phyloP scores from a whole-genome alignment of 805 yeast genomes.

The Lipomyces sp. region DNA sequence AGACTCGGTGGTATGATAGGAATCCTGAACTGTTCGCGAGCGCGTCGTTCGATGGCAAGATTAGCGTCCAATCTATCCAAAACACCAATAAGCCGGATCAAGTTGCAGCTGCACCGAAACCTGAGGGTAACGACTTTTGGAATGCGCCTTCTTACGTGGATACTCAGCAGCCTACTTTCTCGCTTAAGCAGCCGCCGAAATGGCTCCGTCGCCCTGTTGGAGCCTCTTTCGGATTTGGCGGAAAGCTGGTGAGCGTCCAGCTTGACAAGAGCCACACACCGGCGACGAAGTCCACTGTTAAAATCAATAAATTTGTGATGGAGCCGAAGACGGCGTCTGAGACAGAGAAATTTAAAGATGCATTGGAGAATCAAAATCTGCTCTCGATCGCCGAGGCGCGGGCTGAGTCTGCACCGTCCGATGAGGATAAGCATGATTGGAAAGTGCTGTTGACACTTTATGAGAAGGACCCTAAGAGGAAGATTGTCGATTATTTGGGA shows the following conservation, averaged over 20 bases:
- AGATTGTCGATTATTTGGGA: slow-evolving; percentile 37
- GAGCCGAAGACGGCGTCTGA: slow-evolving; percentile 43
- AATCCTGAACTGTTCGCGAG: slow-evolving; percentile 90
- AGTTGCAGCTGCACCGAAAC: slow-evolving; percentile 41
- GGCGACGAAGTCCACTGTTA: slow-evolving; percentile 41
- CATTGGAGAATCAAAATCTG: slow-evolving; percentile 62
- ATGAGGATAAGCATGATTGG: slow-evolving; percentile 46
- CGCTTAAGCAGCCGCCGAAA: slow-evolving; percentile 78
- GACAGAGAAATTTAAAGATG: slow-evolving; percentile 54
- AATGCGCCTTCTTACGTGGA: slow-evolving; percentile 51
- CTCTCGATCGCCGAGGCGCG: slow-evolving; percentile 61
- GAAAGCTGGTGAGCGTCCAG: slow-evolving; percentile 60
- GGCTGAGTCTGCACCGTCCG: slow-evolving; percentile 43
- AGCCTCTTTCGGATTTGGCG: slow-evolving; percentile 92
- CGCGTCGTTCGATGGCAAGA: slow-evolving; percentile 50
- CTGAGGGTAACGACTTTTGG: slow-evolving; percentile 82
- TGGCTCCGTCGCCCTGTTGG: slow-evolving; percentile 81
- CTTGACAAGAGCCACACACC: slow-evolving; percentile 12
- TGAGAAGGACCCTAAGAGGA: slow-evolving; percentile 43
- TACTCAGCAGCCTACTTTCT: slow-evolving; percentile 64
- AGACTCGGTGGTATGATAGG: slow-evolving; percentile 82
- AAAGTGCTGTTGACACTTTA: slow-evolving; percentile 44
- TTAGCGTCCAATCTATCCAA: slow-evolving; percentile 75
- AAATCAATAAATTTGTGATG: slow-evolving; percentile 51
- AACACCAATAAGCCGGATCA: slow-evolving; percentile 59